These are phyloP conservation scores for Ustilaginoidea virens DNA, from an alignment of 2,329 filamentous ascomycete genomes.

Conservation along the genomic window DNA sequence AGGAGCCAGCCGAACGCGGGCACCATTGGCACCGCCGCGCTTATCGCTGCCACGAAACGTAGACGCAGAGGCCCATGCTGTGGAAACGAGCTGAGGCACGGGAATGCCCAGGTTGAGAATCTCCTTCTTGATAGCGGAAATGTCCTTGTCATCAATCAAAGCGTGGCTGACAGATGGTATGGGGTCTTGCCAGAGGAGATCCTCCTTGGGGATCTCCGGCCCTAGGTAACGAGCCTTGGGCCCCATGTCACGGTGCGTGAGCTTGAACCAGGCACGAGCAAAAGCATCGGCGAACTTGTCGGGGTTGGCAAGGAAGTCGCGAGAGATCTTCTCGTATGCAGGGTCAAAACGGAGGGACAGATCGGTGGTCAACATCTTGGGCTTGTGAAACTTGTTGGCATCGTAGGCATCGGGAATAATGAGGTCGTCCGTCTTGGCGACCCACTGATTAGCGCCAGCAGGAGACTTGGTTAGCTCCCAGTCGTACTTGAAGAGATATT, in stretches of 20 bases:
- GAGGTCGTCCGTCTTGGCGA: slow-evolving; percentile 49
- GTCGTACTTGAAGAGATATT: slow-evolving; percentile 64
- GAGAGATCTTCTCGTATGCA: slow-evolving; percentile 60
- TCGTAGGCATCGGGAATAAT: slow-evolving; percentile 61
- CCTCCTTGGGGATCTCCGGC: slow-evolving; percentile 56
- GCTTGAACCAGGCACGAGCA: slow-evolving; percentile 67
- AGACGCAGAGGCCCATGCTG: slow-evolving; percentile 55
- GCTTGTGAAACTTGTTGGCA: slow-evolving; percentile 52
- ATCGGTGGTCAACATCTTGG: slow-evolving; percentile 67
- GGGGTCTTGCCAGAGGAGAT: slow-evolving; percentile 61
- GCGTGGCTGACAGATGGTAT: slow-evolving; percentile 43
- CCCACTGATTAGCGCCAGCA: slow-evolving; percentile 63
- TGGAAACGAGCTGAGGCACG: slow-evolving; percentile 44
- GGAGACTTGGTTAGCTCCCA: slow-evolving; percentile 66
- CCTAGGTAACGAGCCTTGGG: slow-evolving; percentile 56
- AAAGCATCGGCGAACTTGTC: slow-evolving; percentile 56
- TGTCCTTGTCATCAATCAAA: slow-evolving; percentile 45
- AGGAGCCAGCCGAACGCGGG: slow-evolving; percentile 58
- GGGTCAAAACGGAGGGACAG: slow-evolving; percentile 57
- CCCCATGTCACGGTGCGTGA: slow-evolving; percentile 66
- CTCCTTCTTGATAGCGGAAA: slow-evolving; percentile 50
- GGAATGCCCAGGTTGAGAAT: slow-evolving; percentile 48
- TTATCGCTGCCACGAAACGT: slow-evolving; percentile 65
- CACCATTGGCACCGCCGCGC: slow-evolving; percentile 70
- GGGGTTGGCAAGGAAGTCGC: slow-evolving; percentile 52